Conservation (phyloP, 352 stramenopile species). For the Halophytophthora polymorphica region DNA sequence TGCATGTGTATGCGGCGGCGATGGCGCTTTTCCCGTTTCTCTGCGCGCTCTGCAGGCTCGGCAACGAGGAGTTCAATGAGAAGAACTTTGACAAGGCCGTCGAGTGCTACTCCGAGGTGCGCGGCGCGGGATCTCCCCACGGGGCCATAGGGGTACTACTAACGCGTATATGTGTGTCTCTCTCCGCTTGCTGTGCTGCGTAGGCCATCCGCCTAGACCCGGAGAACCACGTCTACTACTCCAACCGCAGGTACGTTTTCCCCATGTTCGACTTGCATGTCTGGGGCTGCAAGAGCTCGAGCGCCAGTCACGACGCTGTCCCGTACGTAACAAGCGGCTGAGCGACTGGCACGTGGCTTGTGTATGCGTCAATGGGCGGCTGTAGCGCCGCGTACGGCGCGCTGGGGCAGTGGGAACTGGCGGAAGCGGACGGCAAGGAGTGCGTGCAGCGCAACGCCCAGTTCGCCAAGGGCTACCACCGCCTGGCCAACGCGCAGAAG, state of each 20-base stretch:
- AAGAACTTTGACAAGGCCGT: conserved; percentile 84
- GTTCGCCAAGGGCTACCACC: conserved; percentile 80
- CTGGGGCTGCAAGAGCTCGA: neutral
- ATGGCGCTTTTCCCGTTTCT: neutral
- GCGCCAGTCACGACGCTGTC: too few species aligned
- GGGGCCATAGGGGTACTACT: too few species aligned
- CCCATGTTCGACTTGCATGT: neutral
- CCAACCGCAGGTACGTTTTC: conserved; percentile 55
- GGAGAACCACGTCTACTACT: conserved; percentile 84
- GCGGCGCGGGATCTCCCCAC: neutral
- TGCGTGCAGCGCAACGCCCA: conserved; percentile 67
- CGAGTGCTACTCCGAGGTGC: conserved; percentile 75
- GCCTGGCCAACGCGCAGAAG: conserved; percentile 78
- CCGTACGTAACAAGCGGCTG: too few species aligned
- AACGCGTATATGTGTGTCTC: neutral
- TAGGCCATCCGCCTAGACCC: conserved; percentile 76
- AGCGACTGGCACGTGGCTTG: neutral
- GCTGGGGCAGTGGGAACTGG: conserved; percentile 62
- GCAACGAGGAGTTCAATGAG: conserved; percentile 84
- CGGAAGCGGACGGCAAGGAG: conserved; percentile 66
- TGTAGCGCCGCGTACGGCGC: conserved; percentile 70
- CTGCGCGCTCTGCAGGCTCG: conserved; percentile 33
- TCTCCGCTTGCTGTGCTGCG: neutral
- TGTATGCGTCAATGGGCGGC: neutral
- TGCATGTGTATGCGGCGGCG: neutral